Percentiles rank a stretch among this genome's conserved stretches.
These are phyloP conservation scores for Marasmius tenuissimus DNA, from an alignment of 1,284 basidiomycete genomes.

Conservation along the genomic window DNA sequence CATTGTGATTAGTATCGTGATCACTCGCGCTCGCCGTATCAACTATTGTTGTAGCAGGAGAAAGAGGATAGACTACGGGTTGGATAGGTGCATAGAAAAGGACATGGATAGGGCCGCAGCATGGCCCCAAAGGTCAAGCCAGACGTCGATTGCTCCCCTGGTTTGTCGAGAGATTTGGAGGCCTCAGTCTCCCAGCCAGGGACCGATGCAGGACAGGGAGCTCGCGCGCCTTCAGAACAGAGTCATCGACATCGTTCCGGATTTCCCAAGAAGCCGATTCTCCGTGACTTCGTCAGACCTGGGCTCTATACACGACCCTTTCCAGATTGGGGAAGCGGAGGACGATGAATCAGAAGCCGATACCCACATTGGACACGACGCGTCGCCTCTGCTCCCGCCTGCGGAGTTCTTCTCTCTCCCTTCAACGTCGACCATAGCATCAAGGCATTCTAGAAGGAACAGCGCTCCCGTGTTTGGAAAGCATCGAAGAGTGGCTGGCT, in stretches of 20 bases:
- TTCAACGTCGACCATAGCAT: slow-evolving; percentile 4
- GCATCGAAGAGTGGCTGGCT: neutral
- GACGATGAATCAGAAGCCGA: neutral
- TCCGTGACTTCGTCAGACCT: slow-evolving; percentile 1
- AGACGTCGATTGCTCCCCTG: neutral
- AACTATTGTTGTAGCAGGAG: neutral
- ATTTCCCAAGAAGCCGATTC: slow-evolving; percentile 6
- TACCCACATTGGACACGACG: neutral
- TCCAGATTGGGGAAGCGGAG: neutral
- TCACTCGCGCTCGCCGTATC: neutral
- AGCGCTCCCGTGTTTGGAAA: slow-evolving; percentile 10
- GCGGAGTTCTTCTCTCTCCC: slow-evolving; percentile 26
- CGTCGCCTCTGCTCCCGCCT: slow-evolving; percentile 39
- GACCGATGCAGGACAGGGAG: neutral
- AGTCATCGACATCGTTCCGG: slow-evolving; percentile 1
- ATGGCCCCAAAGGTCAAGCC: neutral
- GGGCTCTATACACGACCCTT: neutral
- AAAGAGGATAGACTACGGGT: neutral
- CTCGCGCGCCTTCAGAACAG: slow-evolving; percentile 3
- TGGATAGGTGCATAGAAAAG: neutral
- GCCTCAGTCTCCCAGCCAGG: neutral
- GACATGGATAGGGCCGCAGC: neutral
- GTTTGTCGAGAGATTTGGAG: no score
- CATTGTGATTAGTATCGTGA: neutral
- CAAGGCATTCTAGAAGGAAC: slow-evolving; percentile 5